These are phyloP conservation scores for Spergularia bocconei DNA, from an alignment of 148 eudicot genomes.

Conservation along the genomic window DNA sequence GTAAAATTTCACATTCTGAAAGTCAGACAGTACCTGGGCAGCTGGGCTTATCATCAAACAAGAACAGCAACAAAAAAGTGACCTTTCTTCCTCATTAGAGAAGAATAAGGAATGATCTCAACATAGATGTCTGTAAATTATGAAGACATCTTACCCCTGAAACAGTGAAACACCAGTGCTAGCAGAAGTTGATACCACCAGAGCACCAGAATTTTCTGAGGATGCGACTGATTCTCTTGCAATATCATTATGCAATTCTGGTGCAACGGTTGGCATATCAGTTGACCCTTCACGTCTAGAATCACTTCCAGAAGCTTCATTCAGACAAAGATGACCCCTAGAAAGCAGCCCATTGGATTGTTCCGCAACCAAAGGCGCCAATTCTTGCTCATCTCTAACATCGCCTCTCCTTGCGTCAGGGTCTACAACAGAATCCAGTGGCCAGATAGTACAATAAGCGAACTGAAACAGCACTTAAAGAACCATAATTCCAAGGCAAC, in stretches of 20 bases:
- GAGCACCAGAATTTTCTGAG: slow-evolving; percentile 32
- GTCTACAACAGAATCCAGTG: slow-evolving; percentile 20
- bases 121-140: slow-evolving; percentile 6
- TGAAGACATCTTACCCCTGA: slow-evolving; percentile 50
- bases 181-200: slow-evolving; percentile 41
- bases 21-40: not conserved
- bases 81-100: not conserved
- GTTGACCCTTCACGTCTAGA: slow-evolving; percentile 34
- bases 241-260: slow-evolving; percentile 33
- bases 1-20: not conserved
- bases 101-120: slow-evolving; percentile 9
- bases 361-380: slow-evolving; percentile 42
- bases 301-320: slow-evolving; percentile 31
- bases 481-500: slow-evolving; percentile 4
- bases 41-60: not conserved
- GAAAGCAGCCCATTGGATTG: slow-evolving; percentile 27
- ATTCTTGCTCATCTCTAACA: slow-evolving; percentile 43
- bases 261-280: slow-evolving; percentile 34
- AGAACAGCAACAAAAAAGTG: not conserved
- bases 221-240: slow-evolving; percentile 33
- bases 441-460: slow-evolving; percentile 19
- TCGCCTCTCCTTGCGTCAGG: slow-evolving; percentile 29
- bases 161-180: slow-evolving; percentile 61
- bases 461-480: not conserved
- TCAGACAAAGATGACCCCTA: slow-evolving; percentile 29